Conservation (phyloP, 164 flowering plant genomes). For the Annona squamosa region DNA sequence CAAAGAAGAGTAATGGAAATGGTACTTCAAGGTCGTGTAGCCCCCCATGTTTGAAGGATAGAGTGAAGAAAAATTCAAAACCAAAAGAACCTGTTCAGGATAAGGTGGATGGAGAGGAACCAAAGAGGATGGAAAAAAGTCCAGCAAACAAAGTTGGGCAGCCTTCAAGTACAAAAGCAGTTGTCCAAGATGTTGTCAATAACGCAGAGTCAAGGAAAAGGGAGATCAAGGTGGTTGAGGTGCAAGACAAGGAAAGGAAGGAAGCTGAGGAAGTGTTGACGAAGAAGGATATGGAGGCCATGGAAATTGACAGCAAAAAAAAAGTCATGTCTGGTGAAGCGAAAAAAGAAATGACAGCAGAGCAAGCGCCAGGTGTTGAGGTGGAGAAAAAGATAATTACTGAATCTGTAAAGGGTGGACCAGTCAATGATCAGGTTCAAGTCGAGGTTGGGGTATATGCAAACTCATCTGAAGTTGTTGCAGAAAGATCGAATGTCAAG, state of each 20-base stretch:
- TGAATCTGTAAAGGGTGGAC: not conserved
- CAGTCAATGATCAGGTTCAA: not conserved
- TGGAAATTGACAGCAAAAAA: not conserved
- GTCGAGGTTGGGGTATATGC: not conserved
- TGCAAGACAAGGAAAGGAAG: slow-evolving; percentile 7
- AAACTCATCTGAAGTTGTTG: not conserved
- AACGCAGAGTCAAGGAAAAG: slow-evolving; percentile 8
- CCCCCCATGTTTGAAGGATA: slow-evolving; percentile 32
- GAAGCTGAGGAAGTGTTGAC: not conserved
- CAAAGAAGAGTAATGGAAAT: slow-evolving; percentile 39
- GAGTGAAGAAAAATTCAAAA: slow-evolving; percentile 1
- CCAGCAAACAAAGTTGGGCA: not conserved
- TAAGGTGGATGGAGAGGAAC: slow-evolving; percentile 6
- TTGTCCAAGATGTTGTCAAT: not conserved
- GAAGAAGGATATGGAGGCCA: not conserved
- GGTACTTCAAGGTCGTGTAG: slow-evolving; percentile 49
- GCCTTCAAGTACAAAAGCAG: not conserved
- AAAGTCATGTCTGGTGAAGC: not conserved
- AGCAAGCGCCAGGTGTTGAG: not conserved
- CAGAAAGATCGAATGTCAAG: not conserved
- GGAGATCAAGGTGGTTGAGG: slow-evolving; percentile 8
- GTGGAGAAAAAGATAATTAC: not conserved
- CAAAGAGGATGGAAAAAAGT: slow-evolving; percentile 6
- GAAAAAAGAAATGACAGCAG: not conserved
- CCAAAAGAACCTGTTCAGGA: slow-evolving; percentile 3